Evolutionary conservation across 169 alveolate species (phyloP).

Genomic region (Cytauxzoon felis): DNA sequence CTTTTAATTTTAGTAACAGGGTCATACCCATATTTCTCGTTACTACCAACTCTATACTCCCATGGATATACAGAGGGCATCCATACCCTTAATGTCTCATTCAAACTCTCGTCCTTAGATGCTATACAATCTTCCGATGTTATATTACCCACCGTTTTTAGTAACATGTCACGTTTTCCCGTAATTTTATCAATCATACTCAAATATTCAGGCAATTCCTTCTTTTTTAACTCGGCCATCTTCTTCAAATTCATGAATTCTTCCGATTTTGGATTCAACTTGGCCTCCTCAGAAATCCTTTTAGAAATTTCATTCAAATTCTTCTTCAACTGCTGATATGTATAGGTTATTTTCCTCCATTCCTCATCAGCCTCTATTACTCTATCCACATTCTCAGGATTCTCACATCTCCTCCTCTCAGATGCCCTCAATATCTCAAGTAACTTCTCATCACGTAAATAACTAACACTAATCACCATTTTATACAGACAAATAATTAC

Average conservation of each 20-base stretch:
- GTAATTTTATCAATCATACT: constrained; percentile 66
- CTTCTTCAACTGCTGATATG: constrained; percentile 74
- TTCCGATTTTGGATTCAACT: constrained; percentile 36
- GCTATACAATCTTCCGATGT: constrained; percentile 88
- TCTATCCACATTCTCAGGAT: constrained; percentile 64
- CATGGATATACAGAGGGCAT: constrained; percentile 78
- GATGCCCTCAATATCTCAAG: constrained; percentile 67
- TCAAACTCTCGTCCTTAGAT: constrained; percentile 90
- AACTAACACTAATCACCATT: constrained; percentile 72
- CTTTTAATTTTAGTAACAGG: background rate
- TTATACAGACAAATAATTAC: background rate
- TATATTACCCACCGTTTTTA: constrained; percentile 87
- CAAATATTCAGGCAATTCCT: constrained; percentile 64
- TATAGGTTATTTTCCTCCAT: constrained; percentile 78
- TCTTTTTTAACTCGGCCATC: constrained; percentile 66
- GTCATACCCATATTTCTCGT: background rate
- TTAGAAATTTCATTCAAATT: constrained; percentile 58
- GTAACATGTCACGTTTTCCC: constrained; percentile 65
- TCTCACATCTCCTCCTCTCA: constrained; percentile 66
- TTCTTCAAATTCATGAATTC: constrained; percentile 60
- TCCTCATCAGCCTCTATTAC: constrained; percentile 76
- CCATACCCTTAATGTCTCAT: constrained; percentile 87
- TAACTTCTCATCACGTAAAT: constrained; percentile 66
- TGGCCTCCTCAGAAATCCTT: constrained; percentile 51
- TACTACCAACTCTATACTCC: constrained; percentile 47